Conservation (phyloP, 2,329 filamentous ascomycete genomes). For the Zymoseptoria crescenta region DNA sequence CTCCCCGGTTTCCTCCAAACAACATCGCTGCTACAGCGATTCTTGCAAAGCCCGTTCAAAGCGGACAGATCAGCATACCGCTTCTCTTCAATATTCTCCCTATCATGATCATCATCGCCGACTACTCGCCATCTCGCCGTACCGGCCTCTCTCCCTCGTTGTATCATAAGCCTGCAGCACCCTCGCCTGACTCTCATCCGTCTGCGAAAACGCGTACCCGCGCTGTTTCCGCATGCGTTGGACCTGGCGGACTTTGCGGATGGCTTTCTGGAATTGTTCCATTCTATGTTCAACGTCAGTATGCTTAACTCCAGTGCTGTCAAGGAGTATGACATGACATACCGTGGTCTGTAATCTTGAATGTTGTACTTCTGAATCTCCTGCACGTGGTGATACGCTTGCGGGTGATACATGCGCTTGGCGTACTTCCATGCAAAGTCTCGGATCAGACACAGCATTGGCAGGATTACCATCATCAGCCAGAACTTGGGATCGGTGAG, state of each 20-base stretch:
- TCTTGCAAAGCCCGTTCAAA: background rate
- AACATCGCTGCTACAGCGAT: background rate
- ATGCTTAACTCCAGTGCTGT: background rate
- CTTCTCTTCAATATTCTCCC: background rate
- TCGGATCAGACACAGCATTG: conserved; percentile 71
- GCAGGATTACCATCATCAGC: conserved; percentile 75
- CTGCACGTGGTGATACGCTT: conserved; percentile 96
- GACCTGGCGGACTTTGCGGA: conserved; percentile 94
- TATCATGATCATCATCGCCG: conserved; percentile 12
- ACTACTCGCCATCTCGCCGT: conserved; percentile 80
- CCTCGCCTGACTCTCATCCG: conserved; percentile 89
- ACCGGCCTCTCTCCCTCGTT: conserved; percentile 79
- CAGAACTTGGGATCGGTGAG: conserved; percentile 83
- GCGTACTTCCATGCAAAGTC: conserved; percentile 97
- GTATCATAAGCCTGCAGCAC: conserved; percentile 98
- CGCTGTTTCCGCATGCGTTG: conserved; percentile 99
- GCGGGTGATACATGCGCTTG: conserved; percentile 93
- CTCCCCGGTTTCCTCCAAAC: no score
- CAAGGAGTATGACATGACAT: conserved; percentile 30
- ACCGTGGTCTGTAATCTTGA: conserved; percentile 94
- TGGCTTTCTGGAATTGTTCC: conserved; percentile 99
- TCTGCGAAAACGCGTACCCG: conserved; percentile 95
- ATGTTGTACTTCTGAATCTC: conserved; percentile 99
- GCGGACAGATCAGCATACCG: background rate
- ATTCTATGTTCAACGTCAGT: conserved; percentile 51